Percentiles rank a stretch among this genome's conserved stretches.
Evolutionary conservation across 441 rosid species (phyloP).

Genomic region (Populus hybrid): DNA sequence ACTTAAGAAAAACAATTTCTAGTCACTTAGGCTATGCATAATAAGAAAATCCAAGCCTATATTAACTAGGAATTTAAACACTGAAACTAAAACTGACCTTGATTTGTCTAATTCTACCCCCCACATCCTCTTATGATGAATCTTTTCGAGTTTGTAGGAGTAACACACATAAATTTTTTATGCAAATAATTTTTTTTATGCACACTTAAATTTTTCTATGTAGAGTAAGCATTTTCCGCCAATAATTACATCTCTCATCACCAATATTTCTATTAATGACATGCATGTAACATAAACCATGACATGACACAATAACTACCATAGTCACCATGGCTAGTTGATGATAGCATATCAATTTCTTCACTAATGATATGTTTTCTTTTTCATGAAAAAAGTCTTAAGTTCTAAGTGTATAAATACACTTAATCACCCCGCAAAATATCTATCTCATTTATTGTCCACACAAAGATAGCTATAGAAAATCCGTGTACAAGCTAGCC

Average conservation of each 20-base stretch:
- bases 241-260: neutral
- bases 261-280: too few species aligned
- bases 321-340: neutral
- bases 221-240: accelerated
- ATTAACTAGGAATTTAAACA: neutral
- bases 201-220: accelerated
- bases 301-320: neutral
- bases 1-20: neutral
- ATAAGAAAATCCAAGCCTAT: neutral
- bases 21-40: neutral
- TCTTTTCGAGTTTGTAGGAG: accelerated
- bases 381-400: too few species aligned
- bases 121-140: accelerated
- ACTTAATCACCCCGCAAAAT: too few species aligned
- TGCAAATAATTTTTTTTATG: too few species aligned
- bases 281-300: too few species aligned
- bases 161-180: accelerated
- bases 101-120: accelerated
- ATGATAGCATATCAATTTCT: neutral
- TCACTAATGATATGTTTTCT: too few species aligned
- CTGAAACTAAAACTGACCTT: too few species aligned
- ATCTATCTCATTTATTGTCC: accelerated
- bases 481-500: accelerated
- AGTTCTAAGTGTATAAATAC: too few species aligned
- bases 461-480: too few species aligned